A percentile compares a stretch with the other conserved stretches of the same genome.
These are phyloP conservation scores for Spongiforma sp. DNA, from an alignment of 1,284 basidiomycete genomes.

Conservation along the genomic window DNA sequence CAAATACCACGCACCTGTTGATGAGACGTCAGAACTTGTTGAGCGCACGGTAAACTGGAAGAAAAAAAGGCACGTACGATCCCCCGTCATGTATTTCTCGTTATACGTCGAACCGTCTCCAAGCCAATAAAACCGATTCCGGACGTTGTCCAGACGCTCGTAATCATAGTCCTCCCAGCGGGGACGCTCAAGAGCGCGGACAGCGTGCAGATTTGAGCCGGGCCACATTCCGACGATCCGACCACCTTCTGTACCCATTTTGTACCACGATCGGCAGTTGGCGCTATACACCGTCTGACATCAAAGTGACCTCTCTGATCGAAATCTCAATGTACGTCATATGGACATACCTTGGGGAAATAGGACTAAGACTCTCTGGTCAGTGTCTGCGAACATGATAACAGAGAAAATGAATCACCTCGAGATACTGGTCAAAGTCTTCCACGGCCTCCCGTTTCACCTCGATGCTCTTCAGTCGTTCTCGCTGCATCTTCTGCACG, in stretches of 20 bases:
- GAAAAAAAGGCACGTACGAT: conserved; percentile 46
- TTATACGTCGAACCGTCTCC: conserved; percentile 58
- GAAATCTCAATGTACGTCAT: too few species aligned
- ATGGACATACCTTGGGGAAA: conserved; percentile 47
- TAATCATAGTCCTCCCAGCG: conserved; percentile 73
- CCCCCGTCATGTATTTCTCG: conserved; percentile 47
- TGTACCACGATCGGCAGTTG: conserved; percentile 72
- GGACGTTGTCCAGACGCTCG: conserved; percentile 46
- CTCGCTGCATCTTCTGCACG: conserved; percentile 62
- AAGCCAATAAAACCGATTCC: conserved; percentile 62
- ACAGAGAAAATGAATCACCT: conserved; percentile 33
- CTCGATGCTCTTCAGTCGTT: conserved; percentile 63
- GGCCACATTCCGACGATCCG: conserved; percentile 65
- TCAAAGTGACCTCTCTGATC: too few species aligned
- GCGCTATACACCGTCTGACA: conserved; percentile 60
- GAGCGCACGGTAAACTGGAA: too few species aligned
- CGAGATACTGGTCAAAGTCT: conserved; percentile 63
- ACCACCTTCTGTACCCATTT: conserved; percentile 62
- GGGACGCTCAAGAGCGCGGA: conserved; percentile 53
- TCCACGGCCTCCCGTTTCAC: conserved; percentile 61
- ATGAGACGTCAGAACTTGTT: background rate
- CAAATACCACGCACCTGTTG: conserved; percentile 56
- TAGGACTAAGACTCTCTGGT: conserved; percentile 41
- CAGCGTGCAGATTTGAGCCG: conserved; percentile 59
- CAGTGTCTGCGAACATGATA: background rate